Base-by-base conservation (phyloP, 2,329 filamentous ascomycete species). In the Akanthomyces uredinophilus region DNA sequence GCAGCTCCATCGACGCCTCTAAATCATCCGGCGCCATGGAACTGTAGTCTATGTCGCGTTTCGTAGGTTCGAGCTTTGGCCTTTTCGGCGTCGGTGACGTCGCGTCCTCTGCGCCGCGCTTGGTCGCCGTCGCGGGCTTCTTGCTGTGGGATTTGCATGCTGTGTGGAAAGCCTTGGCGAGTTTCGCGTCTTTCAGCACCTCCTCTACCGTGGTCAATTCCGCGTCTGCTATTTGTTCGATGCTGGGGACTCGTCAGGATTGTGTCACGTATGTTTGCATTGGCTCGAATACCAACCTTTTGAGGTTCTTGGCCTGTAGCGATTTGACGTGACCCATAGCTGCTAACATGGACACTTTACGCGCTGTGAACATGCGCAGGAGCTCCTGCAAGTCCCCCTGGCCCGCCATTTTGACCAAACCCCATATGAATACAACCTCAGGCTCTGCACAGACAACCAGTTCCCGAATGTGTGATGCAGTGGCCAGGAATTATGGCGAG, bases 331-430 rank as follows among this genome's bases (percentile, higher is more conserved):
- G 81, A 49, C 75, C 72, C 79, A 87, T 83, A 29, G 84, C 84
- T 59, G 80, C 79, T 71, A 87, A 77, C 74, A 87, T 84, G 4
- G 84, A 76, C 58, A 85, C 73, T 68, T 84, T 87, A 59, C 83
- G 82, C 52, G 80, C 78, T 4, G 83, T 87, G 66, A 87, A 74
- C 60, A 87, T 77, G 52, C 84, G 83, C 59, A 87, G 76, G 18
- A 87, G 78, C 68, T 86, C 84, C 67, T 87, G 83, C 24, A 87
- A 72, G 66, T 87, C 84, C 64, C 83, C 79, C 65, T 85, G 82
- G 1, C 80, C 77, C 8, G 82, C 78, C 83, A 86, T 85, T 39
- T n/a, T 51, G 29, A 14, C 35, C 7, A 27, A n/a, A 3, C 6
- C 3, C 18, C 18, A 29, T 13, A 5, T 14, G 1, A 58, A 6